Conservation (phyloP, 1,284 basidiomycete species). For the Puccinia polysora region DNA sequence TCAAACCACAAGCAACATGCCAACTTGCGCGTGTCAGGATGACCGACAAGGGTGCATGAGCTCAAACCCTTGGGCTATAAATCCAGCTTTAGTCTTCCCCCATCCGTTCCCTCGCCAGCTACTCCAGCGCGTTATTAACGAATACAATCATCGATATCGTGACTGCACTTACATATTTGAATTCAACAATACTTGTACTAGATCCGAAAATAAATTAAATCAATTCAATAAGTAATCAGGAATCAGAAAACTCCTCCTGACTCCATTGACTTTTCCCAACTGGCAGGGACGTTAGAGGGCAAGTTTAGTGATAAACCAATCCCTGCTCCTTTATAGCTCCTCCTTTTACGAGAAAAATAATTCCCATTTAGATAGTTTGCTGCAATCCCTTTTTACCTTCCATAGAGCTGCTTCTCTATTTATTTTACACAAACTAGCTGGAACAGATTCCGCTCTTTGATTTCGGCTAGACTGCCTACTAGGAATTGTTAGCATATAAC, state of each 20-base stretch:
- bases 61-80: conserved; percentile 16
- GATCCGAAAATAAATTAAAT: neutral
- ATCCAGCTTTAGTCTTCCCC: conserved; percentile 2
- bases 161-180: too few relatives aligned
- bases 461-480: too few relatives aligned
- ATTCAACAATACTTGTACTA: neutral
- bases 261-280: conserved; percentile 10
- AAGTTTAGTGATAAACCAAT: conserved; percentile 14
- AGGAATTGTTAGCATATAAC: too few relatives aligned
- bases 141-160: too few relatives aligned
- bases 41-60: neutral
- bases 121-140: neutral
- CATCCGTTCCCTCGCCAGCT: conserved; percentile 9
- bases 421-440: too few relatives aligned
- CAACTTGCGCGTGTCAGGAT: neutral
- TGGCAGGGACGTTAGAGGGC: conserved; percentile 12
- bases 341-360: conserved; percentile 6
- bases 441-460: too few relatives aligned
- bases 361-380: conserved; percentile 4
- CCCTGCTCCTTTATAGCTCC: conserved; percentile 21
- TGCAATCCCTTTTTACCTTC: conserved; percentile 2
- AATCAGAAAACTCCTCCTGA: conserved; percentile 22
- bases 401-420: too few relatives aligned
- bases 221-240: too few relatives aligned
- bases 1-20: conserved; percentile 2